Percentiles rank a stretch among this genome's conserved stretches.
These are phyloP conservation scores for Fusarium verticillioides DNA, from an alignment of 2,329 filamentous ascomycete species.

Conservation along the genomic window DNA sequence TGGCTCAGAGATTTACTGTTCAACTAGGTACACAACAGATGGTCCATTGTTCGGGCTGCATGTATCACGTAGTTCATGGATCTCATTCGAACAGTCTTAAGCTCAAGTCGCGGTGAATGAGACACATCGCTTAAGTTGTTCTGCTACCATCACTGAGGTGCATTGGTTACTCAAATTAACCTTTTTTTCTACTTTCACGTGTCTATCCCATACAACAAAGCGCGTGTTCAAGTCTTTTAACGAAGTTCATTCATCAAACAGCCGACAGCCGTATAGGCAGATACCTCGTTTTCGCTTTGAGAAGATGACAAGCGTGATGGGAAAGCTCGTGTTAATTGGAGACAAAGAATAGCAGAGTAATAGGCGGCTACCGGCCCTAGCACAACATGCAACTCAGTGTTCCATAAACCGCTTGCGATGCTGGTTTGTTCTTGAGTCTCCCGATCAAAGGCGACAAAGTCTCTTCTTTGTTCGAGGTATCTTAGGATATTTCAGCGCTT, in stretches of 20 bases:
- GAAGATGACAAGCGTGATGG: neutral
- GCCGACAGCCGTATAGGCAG: neutral
- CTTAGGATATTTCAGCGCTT: neutral
- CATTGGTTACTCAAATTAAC: no score
- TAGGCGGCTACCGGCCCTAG: accelerated
- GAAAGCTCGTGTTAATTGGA: accelerated
- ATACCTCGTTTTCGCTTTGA: accelerated
- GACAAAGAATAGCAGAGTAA: no score
- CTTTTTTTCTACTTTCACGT: neutral
- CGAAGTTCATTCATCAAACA: no score
- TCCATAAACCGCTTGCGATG: neutral
- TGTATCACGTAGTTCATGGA: no score
- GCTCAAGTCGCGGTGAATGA: neutral
- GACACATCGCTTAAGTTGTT: neutral
- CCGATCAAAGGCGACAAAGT: neutral
- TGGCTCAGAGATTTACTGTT: neutral
- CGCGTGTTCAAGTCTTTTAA: neutral
- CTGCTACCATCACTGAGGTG: no score
- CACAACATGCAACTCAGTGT: neutral
- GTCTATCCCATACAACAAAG: accelerated
- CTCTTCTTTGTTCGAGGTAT: neutral
- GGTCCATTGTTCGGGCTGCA: neutral
- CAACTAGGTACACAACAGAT: neutral
- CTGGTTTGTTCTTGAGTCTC: neutral
- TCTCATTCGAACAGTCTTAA: neutral